Base-by-base conservation (phyloP, 78 protist species). In the Pigoraptor vietnamica region DNA sequence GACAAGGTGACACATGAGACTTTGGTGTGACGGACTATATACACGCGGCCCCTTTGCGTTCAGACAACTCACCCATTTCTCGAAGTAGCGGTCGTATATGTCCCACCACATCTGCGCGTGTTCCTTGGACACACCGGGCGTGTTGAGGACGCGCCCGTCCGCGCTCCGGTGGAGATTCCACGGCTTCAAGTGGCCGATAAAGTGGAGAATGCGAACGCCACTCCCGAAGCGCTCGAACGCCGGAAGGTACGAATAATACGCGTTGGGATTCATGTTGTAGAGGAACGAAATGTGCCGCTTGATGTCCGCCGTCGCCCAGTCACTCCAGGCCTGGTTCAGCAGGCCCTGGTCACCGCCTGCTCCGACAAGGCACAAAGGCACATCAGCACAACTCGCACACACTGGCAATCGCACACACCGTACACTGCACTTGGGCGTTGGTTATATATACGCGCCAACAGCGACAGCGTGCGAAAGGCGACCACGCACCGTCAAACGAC, bases 281-380 rank as follows among this genome's bases (percentile, higher is more conserved):
- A 38, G 40, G 40, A 93, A 93, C 29, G 94, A 91, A 6, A 93
- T 55, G 48, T 40, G 94, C 2, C 24, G 79, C 14, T 89, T n/a
- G 40, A 33, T 9, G 1, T 36, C 91, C 23, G 38, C 23, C 37
- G 89, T 82, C n/a, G 55, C 35, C 94, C 94, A 93, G 39, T 89
- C 39, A 2, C 33, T 1, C n/a, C 89, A 93, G n/a, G 67, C 89
- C 40, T 37, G 25, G 92, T 93, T 93, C 23, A 93, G 86, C 33
- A 93, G 90, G n/a, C 94, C 94, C n/a, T 93, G 94, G 90, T 93
- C 94, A 32, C 94, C 94, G 32, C 93, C 92, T 82, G 67, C 35
- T n/a, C 6, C 1, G 84, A 25, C 21, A 25, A 25, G 1, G 84
- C 34, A 79, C 1, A 79, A 40, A 40, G 14, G 25, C 2, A 40